Evolutionary conservation across 163 green algal species (phyloP), one percentile per base, ranked within the genome.

Genomic region (Picocystis sp.): DNA sequence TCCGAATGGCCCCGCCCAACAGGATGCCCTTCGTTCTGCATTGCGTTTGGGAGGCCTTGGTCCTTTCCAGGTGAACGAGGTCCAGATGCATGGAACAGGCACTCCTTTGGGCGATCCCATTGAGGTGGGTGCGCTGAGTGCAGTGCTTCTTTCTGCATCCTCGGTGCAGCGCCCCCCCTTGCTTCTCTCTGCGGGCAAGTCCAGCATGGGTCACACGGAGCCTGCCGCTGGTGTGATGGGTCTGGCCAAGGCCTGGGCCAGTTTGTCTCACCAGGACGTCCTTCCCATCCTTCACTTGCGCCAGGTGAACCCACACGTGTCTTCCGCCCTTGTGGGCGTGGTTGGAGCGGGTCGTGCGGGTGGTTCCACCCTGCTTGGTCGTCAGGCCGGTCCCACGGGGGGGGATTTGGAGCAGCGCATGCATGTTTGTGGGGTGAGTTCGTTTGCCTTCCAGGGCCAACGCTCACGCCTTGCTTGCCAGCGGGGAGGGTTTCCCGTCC

Each of bases 391-490:
- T 19, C 17, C 17, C 17, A 19, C 17, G 17, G 17, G 17, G 17
- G 17, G 17, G 17, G 17, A 19, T 19, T 19, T 19, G 17, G 17
- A 19, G 17, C 17, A 19, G 17, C 17, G 17, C 17, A 0, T 19
- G 17, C 17, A 19, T 19, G 17, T 19, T 19, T 19, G 17, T 19
- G 79, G 75, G 42, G 65, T 83, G 22, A 83, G 69, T 55, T 81
- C 75, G 1, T 92, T 93, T 65, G 84, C 80, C 22, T 92, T 93
- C 69, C 79, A 90, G 45, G 81, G 78, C 75, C 45, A 86, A 89
- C 47, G 78, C 74, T 0, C 76, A 87, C 52, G 62, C 71, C 1
- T 22, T 85, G 22, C 10, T 86, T 19, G 17, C 17, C 17, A 19
- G 17, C 17, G 17, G 17, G 17, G 17, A 19, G 17, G 17, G 17